Base-by-base conservation (phyloP, 768 basidiomycete genomes). In the Nevesoporus exiguus region DNA sequence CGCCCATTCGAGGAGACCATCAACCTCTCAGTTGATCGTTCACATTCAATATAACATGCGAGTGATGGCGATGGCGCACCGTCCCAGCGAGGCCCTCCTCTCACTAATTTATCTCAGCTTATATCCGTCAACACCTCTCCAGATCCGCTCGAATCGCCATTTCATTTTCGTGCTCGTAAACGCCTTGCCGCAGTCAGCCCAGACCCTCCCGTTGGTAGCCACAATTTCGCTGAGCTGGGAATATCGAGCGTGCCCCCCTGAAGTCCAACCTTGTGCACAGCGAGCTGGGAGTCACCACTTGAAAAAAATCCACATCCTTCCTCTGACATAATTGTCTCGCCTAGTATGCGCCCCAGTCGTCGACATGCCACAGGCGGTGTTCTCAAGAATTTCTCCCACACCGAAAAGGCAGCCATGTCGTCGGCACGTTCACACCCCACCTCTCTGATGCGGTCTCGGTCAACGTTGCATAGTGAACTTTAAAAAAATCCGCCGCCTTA, bases 381-480 rank as follows among this genome's bases (percentile, higher is more conserved):
- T 60, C 58, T 55, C 61, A 58, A 33, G 36, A 19, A 24, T 44
- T 47, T 60, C 61, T 70, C 66, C 56, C 66, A 70, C 67, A 70
- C 63, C 40, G 25, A 57, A 43, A n/a, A 29, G 31, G 24, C 47
- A 44, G 50, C 58, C 61, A 56, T 51, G 58, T 64, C 61, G 56
- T 51, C 51, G 57, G 48, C 67, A 67, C 61, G 61, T 67, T 67
- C 68, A 53, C 66, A 70, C 66, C 58, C 66, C 66, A 68, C 63
- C 57, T 51, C 47, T 56, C 56, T 58, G 55, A 53, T 61, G 25
- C 19, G 39, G 25, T 33, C 62, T 58, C 65, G 65, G 63, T 66
- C 57, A 57, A 34, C n/a, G 34, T 39, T 24, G 43, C 37, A 58
- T 25, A 65, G 56, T 66, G 66, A 66, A 66, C 65, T 43, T 58